Base-by-base conservation (phyloP, 1,284 basidiomycete genomes). In the Sporisorium sorghi region DNA sequence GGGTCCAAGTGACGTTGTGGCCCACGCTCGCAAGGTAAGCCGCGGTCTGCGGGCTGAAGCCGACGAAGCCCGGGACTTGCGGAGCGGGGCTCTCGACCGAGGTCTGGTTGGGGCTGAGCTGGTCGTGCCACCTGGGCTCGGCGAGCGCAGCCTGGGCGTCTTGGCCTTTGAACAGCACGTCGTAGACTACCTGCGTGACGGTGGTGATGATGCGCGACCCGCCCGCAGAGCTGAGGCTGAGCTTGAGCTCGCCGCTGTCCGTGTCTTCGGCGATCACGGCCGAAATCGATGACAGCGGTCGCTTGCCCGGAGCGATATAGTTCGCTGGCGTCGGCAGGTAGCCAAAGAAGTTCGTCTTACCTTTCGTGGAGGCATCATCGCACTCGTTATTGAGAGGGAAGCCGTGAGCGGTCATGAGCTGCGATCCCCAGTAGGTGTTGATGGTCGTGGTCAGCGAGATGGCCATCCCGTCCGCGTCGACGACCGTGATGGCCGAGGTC, bases 391-490 rank as follows among this genome's bases (percentile, higher is more conserved):
- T 81, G 32, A 80, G 63, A 44, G 82, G 71, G 65, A 84, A 78
- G 19, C 81, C 79, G 46, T 80, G 65, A 5, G 54, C 52, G 7
- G 77, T 80, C 70, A 78, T 77, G 48, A 83, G 71, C 21, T 32
- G 19, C 15, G 42, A 53, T 14, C 86, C 86, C 82, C 82, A 87
- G 58, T 80, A 85, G 6, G 83, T 77, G 72, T 86, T 80, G 66
- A 86, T 81, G 0, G 86, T 87, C 2, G 86, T 86, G 5, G 86
- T 87, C 39, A 86, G 62, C 26, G 84, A 83, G 48, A 87, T 79
- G 2, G 85, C 83, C 72, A 84, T 83, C 2, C 86, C 86, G 19
- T 77, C 51, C 0, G 65, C 66, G 61, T 86, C 86, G 4, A 85
- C 83, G 2, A 82, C 84, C 15, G 84, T 83, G 23, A 87, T 58